Evolutionary conservation across 2,329 filamentous ascomycete species (phyloP), one percentile per base, ranked within the genome.

Genomic region (Atkinsonella hypoxylon): DNA sequence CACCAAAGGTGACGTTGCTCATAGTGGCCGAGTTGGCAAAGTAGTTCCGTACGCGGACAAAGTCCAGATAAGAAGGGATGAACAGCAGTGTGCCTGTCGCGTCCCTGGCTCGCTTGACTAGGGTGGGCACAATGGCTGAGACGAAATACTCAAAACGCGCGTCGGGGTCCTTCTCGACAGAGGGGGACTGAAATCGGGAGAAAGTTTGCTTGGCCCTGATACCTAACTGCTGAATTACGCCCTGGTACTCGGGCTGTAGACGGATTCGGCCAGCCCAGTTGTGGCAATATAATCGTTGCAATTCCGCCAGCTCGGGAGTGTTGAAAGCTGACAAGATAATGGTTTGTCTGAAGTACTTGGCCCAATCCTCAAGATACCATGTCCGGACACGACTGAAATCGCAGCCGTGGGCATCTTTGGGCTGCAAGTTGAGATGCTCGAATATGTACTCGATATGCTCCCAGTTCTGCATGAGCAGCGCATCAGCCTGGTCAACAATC

Each of bases 381-480:
- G 76, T 81, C 47, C 90, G 79, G 6, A 97, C 87, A 17, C 93
- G 86, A 57, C 85, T 87, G 64, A 97, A 95, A 70, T 98, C 93
- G 61, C 89, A 95, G 56, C 87, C 90, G 66, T 96, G 90, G 1
- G 88, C 80, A 59, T 95, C 87, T 61, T 85, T 88, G 38, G 93
- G 91, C 60, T 95, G 88, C 20, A 86, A 75, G 65, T 98, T 98
- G 55, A 98, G 78, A 64, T 95, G 88, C 55, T 88, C 82, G 62
- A 97, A 90, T 59, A 96, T 86, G 64, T 87, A 87, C 65, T 94
- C 87, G 54, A 96, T 80, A 63, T 98, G 91, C 61, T 96, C 89
- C 90, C 91, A 97, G 65, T 95, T 97, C 66, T 98, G 93, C 89
- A 96, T 96, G 9, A 95, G 79, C 41, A 96, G 78, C 0, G 89